phyloP scores from a whole-genome alignment of 139 green algal species.

The Eudorina sp. region DNA sequence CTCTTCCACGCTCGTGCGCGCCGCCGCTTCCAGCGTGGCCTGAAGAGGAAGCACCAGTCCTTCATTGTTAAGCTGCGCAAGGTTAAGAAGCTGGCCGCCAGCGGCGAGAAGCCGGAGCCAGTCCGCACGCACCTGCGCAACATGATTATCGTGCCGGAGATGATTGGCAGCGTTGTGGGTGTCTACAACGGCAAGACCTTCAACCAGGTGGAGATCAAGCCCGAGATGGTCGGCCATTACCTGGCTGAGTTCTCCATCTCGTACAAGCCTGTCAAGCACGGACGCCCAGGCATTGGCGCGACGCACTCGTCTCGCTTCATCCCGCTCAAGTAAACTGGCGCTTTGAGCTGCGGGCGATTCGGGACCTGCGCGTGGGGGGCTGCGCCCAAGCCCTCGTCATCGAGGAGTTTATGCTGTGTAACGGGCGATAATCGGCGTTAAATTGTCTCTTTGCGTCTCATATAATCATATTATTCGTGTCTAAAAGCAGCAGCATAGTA shows the following conservation, averaged over 20 bases:
- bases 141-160: conserved; percentile 99
- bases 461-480: neutral
- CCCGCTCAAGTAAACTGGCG: conserved; percentile 93
- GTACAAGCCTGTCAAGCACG: conserved; percentile 99
- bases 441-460: neutral
- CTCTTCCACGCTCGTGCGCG: conserved; percentile 62
- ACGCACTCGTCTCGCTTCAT: conserved; percentile 98
- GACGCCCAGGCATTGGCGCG: conserved; percentile 96
- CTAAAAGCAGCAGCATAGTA: neutral
- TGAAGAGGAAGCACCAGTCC: conserved; percentile 96
- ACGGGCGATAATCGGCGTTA: conserved; percentile 21
- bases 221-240: conserved; percentile 99
- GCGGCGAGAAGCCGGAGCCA: conserved; percentile 97
- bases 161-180: conserved; percentile 98
- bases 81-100: conserved; percentile 82
- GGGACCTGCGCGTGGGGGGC: neutral
- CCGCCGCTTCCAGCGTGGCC: conserved; percentile 93
- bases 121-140: conserved; percentile 99
- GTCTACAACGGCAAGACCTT: conserved; percentile 99
- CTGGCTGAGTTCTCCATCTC: conserved; percentile 99
- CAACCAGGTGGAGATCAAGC: conserved; percentile 92
- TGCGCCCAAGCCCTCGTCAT: neutral
- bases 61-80: conserved; percentile 99
- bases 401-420: conserved; percentile 9
- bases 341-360: neutral